Evolutionary conservation across 305 asterid species (phyloP), one percentile per base, ranked within the genome.

Genomic region (Petunia hybrid): DNA sequence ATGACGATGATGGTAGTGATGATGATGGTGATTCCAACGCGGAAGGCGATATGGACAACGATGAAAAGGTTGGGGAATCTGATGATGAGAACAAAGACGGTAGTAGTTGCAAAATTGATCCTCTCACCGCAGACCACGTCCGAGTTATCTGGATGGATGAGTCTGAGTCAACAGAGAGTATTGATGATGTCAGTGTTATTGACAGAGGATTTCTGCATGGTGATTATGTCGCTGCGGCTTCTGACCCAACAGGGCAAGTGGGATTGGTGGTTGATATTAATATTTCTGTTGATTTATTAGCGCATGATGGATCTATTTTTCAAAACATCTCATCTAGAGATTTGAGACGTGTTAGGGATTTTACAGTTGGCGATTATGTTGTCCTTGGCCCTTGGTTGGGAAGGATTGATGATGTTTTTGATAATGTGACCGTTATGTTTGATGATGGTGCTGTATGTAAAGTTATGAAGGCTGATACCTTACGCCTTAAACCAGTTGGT

Each of bases 371-470:
- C 76, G 99, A 97, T 84, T 92, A 92, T 86, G 97, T 97, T 14
- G 93, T 95, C 80, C 91, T 88, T 77, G 99, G 99, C 77, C 94
- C 97, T 31, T 97, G 99, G 99, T 87, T 97, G 71, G 99, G 99
- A 81, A 89, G 99, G 82, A 85, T 97, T 55, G 97, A 97, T 85
- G 98, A 92, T 38, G 95, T 95, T 80, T 85, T 88, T 82, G 99
- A 97, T 86, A 93, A 97, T 86, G 99, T 97, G 43, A 95, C 94
- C 13, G 97, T 97, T 80, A 84, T 90, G 84, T 88, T 95, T 78
- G 99, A 97, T 86, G 99, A 97, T 88, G 99, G 98, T 83, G 91
- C 98, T 81, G 90, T 92, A 39, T 95, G 98, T 88, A 93, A 90
- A 85, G 98, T 97, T 78, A 83, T 88, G 86, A 97, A 92, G 89